Evolutionary conservation across 2,329 filamentous ascomycete genomes (phyloP), one percentile per base, ranked within the genome.

Genomic region (Tolypocladium amazonense): DNA sequence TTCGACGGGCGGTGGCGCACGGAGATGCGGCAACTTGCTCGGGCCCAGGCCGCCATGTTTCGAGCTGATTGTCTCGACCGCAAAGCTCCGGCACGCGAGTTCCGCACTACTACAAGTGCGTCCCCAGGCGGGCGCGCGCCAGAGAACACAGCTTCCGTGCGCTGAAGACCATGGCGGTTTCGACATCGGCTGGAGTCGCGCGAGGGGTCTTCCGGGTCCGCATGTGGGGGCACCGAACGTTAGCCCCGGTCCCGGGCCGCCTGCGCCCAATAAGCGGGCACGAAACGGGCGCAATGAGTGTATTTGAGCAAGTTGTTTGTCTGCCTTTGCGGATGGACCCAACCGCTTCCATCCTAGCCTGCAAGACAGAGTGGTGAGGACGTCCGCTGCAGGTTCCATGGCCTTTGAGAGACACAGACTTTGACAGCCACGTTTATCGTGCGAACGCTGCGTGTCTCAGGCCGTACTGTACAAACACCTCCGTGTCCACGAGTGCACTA

Each of bases 251-350:
- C 47, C 47, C 45, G 47, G 50, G 50, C 50, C 50, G 47, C 25
- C 27, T 7, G 35, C 14, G 25, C 20, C 63, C 63, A 65, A 65
- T 65, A 62, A 64, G 58, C 23, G 25, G 7, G 39, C 37, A 27
- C 25, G 47, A 52, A 39, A 30, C 23, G 11, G 7, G 27, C 35
- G 39, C 58, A 54, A 50, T 74, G 72, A 72, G 72, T 66, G 62
- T 69, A 62, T 74, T 74, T 74, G 72, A 74, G 72, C 72, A 74
- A 74, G 71, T 73, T 73, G 47, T 53, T 53, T 52, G 45, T 25
- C 6, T 47, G 45, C 45, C 12, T 12, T 23, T n/a, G 23, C 23
- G 11, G 23, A 27, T 7, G 25, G 45, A 18, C 23, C 45, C 43
- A 50, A 20, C 47, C 50, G 50, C 9, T 53, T 23, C 18, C 20